Evolutionary conservation across 495 filamentous ascomycete genomes (phyloP), one percentile per base, ranked within the genome.

Genomic region (Penicillium canariense): DNA sequence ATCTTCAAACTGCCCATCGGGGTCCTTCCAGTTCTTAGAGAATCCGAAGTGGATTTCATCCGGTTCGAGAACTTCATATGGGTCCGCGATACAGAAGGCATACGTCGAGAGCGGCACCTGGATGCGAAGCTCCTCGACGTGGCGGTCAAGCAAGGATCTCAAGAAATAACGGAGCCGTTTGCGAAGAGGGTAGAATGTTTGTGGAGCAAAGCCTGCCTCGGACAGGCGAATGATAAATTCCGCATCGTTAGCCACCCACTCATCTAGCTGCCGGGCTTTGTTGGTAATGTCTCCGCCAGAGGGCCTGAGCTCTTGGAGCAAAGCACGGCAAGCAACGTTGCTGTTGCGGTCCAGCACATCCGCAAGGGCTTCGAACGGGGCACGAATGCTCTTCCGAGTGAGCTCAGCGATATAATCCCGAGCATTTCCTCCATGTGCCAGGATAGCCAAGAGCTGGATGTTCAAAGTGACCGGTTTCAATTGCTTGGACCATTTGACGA

Each of bases 31-130:
- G 35, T 73, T 70, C 0, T 69, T 79, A 0, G 93, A 96, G 56
- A 97, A 93, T 7, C 82, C 81, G 10, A 97, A 68, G 49, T 93
- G 89, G 2, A 96, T 78, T 58, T 96, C 89, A 32, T 86, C 81
- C 54, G 87, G 83, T 39, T 84, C 76, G 0, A 97, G 74, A 0
- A 89, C 73, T 0, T 79, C 84, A 25, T 79, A 80, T 5, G 90
- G 90, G 69, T 97, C 93, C 1, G 89, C 84, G 18, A 95, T 83
- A 70, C 93, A 95, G 61, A 84, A 90, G 0, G 87, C 77, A 61
- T 87, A 87, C 0, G 90, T 87, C 0, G 91, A 94, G n/a, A 81
- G 75, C 0, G 81, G 83, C 7, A 96, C 77, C 20, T 76, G 78
- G 30, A 97, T 86, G 44, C 87, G 87, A 34, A 93, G 70, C 28